Evolutionary conservation across 106 monocot species (phyloP).

Genomic region (Cymbidium sinense): DNA sequence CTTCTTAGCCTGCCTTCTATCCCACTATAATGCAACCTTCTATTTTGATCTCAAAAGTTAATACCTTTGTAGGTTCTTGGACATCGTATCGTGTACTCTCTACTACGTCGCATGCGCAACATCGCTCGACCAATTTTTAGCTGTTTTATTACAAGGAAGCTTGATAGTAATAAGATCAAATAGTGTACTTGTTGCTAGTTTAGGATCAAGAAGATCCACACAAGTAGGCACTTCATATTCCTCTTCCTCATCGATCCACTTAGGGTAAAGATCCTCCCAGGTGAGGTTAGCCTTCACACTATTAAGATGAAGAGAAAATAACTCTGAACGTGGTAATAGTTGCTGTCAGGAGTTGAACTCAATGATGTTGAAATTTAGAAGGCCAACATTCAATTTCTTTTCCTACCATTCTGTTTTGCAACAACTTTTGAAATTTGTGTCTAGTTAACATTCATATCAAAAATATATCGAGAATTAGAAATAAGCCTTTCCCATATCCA

Average conservation of each 20-base stretch:
- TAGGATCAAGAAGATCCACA: slow-evolving; percentile 59
- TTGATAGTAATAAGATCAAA: slow-evolving; percentile 71
- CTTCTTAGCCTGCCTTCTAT: slow-evolving; percentile 53
- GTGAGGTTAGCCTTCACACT: slow-evolving; percentile 35
- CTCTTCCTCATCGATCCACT: slow-evolving; percentile 97
- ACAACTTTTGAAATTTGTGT: slow-evolving; percentile 27
- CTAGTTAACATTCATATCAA: slow-evolving; percentile 56
- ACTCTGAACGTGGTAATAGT: slow-evolving; percentile 27
- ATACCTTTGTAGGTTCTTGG: slow-evolving; percentile 33
- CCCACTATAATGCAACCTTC: slow-evolving; percentile 60
- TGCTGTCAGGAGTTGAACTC: slow-evolving; percentile 71
- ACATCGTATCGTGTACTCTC: slow-evolving; percentile 57
- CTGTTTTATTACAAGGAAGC: slow-evolving; percentile 63
- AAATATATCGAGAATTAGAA: slow-evolving; percentile 43
- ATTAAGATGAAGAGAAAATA: slow-evolving; percentile 26
- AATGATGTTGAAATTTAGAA: slow-evolving; percentile 68
- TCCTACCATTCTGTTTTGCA: slow-evolving; percentile 15
- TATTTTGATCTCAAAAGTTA: slow-evolving; percentile 49
- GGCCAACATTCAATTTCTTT: slow-evolving; percentile 30
- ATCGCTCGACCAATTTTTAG: slow-evolving; percentile 73
- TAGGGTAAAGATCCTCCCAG: slow-evolving; percentile 83
- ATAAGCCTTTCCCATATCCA: slow-evolving; percentile 51
- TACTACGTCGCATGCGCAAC: slow-evolving; percentile 51
- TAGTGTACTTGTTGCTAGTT: neutral
- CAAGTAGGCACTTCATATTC: slow-evolving; percentile 64